phyloP scores from a whole-genome alignment of 73 alveolate genomes.

The Paramecium octaurelia region DNA sequence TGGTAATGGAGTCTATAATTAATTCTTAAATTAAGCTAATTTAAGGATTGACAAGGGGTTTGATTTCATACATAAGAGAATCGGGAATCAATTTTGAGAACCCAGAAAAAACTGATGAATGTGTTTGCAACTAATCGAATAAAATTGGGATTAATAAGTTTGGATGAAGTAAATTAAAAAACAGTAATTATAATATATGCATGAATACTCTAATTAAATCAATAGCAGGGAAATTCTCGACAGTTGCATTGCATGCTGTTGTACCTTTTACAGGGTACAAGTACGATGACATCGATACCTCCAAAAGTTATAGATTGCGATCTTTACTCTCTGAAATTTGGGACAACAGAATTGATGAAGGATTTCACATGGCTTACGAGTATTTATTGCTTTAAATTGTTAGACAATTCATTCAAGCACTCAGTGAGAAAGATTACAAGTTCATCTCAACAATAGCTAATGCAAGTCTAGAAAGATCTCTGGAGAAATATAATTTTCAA shows the following conservation, averaged over 20 bases:
- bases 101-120: too few relatives aligned
- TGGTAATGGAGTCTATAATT: background rate
- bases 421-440: background rate
- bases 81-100: too few relatives aligned
- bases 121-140: too few relatives aligned
- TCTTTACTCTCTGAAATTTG: background rate
- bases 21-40: too few relatives aligned
- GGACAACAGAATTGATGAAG: background rate
- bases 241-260: background rate
- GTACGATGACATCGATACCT: background rate
- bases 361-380: slow-evolving; percentile 8
- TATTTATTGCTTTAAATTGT: background rate
- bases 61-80: too few relatives aligned
- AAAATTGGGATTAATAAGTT: background rate
- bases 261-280: background rate
- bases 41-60: too few relatives aligned
- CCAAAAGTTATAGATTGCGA: background rate
- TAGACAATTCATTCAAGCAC: background rate
- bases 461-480: background rate
- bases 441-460: background rate
- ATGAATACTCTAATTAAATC: background rate
- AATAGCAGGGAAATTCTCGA: background rate
- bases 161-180: background rate
- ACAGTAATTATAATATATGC: background rate
- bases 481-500: background rate